phyloP scores from a whole-genome alignment of 129 eudicot species.

The Flaveria robusta region DNA sequence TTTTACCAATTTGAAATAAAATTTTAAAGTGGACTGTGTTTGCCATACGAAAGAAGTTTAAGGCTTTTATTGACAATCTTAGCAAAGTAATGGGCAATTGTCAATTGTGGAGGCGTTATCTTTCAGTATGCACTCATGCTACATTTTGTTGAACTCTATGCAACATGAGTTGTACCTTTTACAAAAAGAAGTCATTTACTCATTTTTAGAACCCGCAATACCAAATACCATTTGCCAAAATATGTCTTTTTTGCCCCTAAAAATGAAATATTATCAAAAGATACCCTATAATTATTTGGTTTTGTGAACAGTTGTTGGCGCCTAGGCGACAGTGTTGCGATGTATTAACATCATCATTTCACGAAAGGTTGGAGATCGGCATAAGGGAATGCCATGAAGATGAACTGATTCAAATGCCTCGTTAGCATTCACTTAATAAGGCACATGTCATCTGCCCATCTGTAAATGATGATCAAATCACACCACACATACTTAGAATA shows the following conservation, averaged over 20 bases:
- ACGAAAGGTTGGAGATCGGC: constrained; percentile 49
- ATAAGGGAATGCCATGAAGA: constrained; percentile 71
- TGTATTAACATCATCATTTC: constrained; percentile 48
- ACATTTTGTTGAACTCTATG: background rate
- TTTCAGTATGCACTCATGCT: background rate
- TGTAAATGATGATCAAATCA: constrained; percentile 1
- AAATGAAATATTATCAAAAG: background rate
- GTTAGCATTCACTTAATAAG: background rate
- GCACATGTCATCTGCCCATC: background rate
- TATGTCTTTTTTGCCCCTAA: constrained; percentile 6
- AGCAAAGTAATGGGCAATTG: background rate
- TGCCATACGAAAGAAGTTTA: background rate
- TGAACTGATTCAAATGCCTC: constrained; percentile 57
- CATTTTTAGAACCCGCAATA: too few relatives aligned
- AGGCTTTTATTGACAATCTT: background rate
- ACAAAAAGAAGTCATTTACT: too few relatives aligned
- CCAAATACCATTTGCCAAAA: background rate
- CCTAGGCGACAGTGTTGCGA: constrained; percentile 88
- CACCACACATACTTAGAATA: background rate
- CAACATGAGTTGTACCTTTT: background rate
- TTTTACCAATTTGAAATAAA: background rate
- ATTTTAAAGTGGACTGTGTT: background rate
- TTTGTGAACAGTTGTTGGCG: constrained; percentile 55
- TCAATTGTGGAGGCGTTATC: background rate
- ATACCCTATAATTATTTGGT: background rate